phyloP scores from a whole-genome alignment of 2,329 filamentous ascomycete genomes.

The Exophiala lecanii-corni region DNA sequence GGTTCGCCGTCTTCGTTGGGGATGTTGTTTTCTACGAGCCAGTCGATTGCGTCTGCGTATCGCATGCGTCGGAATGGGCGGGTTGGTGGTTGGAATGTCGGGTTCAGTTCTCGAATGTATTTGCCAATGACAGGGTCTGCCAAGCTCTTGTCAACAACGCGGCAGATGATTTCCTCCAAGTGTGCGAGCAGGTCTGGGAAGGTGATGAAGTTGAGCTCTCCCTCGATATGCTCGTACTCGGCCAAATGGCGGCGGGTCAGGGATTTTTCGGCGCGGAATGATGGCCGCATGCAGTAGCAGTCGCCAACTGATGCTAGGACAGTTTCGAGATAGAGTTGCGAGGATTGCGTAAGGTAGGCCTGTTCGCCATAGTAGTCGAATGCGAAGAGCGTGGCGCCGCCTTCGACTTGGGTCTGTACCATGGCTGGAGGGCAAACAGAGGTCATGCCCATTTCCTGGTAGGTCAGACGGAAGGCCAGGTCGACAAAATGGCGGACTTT shows the following conservation, averaged over 20 bases:
- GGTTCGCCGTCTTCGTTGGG: constrained; percentile 76
- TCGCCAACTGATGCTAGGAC: constrained; percentile 85
- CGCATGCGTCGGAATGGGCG: constrained; percentile 92
- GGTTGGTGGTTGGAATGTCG: constrained; percentile 73
- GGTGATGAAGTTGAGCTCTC: constrained; percentile 90
- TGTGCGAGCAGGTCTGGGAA: constrained; percentile 86
- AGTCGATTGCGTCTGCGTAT: constrained; percentile 89
- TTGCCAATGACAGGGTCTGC: constrained; percentile 67
- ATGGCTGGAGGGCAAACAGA: constrained; percentile 87
- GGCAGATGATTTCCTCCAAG: constrained; percentile 81
- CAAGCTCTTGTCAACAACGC: constrained; percentile 73
- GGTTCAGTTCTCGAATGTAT: constrained; percentile 83
- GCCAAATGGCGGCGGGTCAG: constrained; percentile 89
- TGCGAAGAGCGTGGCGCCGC: constrained; percentile 83
- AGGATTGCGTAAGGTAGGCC: constrained; percentile 93
- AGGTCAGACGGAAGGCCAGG: constrained; percentile 72
- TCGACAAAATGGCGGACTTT: constrained; percentile 79
- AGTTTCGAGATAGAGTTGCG: constrained; percentile 95
- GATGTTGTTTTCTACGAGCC: constrained; percentile 86
- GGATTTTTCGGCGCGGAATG: constrained; percentile 95
- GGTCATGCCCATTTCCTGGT: constrained; percentile 69
- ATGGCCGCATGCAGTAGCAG: constrained; percentile 97
- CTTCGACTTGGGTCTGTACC: constrained; percentile 93
- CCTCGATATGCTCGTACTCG: constrained; percentile 96
- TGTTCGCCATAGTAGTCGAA: constrained; percentile 85